Conservation (phyloP, 495 filamentous ascomycete species). For the Penicillium waksmanii region DNA sequence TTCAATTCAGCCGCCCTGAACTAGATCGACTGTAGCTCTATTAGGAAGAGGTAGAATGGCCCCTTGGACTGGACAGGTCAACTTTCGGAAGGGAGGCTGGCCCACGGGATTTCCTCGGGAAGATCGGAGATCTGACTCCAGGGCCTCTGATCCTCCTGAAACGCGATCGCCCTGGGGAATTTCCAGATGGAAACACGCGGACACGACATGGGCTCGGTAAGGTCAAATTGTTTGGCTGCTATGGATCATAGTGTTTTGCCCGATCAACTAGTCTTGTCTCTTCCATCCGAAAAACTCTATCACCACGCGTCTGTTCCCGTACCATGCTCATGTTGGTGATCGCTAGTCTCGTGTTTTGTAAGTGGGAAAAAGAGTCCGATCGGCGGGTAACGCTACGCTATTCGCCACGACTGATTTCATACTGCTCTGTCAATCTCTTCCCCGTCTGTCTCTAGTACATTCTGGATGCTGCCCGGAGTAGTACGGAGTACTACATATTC, state of each 20-base stretch:
- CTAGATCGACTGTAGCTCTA: not conserved
- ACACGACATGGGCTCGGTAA: not conserved
- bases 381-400: not conserved
- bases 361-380: not conserved
- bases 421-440: no score
- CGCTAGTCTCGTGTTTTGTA: not conserved
- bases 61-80: not conserved
- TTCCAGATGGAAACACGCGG: not conserved
- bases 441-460: no score
- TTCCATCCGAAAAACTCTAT: conserved; percentile 18
- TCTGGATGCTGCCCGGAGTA: no score
- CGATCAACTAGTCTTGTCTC: not conserved
- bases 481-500: no score
- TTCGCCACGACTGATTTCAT: no score
- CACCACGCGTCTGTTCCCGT: conserved; percentile 13
- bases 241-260: not conserved
- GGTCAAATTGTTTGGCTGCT: not conserved
- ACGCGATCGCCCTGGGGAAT: not conserved
- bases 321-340: conserved; percentile 3
- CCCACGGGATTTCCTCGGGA: not conserved
- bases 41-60: not conserved
- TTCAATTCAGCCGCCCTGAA: not conserved
- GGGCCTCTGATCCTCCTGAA: not conserved
- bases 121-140: not conserved
- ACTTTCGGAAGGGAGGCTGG: not conserved